Percentiles rank a stretch among this genome's conserved stretches.
phyloP scores from a whole-genome alignment of 768 basidiomycete species.

The Neoboletus subvelutipes region DNA sequence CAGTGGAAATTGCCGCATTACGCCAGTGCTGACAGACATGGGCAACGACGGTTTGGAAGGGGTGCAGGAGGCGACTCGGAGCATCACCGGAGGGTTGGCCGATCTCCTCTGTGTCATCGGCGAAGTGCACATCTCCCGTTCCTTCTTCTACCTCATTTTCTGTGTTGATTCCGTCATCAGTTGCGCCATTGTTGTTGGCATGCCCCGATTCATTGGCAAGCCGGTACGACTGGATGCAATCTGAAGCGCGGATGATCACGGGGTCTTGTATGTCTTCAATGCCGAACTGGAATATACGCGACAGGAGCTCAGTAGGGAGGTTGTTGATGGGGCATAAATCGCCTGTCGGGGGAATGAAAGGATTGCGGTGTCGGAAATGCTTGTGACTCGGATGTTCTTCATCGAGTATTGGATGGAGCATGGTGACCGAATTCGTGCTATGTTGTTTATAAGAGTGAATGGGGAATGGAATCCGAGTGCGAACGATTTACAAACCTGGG shows the following conservation, averaged over 20 bases:
- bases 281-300: background rate
- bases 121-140: background rate
- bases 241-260: background rate
- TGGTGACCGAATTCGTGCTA: background rate
- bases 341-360: background rate
- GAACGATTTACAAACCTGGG: too few relatives aligned
- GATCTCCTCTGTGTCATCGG: background rate
- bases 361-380: background rate
- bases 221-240: too few relatives aligned
- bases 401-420: background rate
- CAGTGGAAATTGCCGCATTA: background rate
- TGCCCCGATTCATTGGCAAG: too few relatives aligned
- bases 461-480: too few relatives aligned
- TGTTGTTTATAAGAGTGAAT: too few relatives aligned
- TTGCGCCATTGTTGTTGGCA: too few relatives aligned
- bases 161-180: background rate
- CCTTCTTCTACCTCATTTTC: background rate
- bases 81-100: background rate
- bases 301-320: background rate
- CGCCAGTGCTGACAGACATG: background rate
- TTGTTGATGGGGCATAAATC: background rate
- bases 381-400: background rate
- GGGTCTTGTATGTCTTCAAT: background rate
- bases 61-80: background rate
- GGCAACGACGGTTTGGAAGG: background rate